Conservation (phyloP, 2,329 filamentous ascomycete genomes). For the Phaeoacremonium minimum region DNA sequence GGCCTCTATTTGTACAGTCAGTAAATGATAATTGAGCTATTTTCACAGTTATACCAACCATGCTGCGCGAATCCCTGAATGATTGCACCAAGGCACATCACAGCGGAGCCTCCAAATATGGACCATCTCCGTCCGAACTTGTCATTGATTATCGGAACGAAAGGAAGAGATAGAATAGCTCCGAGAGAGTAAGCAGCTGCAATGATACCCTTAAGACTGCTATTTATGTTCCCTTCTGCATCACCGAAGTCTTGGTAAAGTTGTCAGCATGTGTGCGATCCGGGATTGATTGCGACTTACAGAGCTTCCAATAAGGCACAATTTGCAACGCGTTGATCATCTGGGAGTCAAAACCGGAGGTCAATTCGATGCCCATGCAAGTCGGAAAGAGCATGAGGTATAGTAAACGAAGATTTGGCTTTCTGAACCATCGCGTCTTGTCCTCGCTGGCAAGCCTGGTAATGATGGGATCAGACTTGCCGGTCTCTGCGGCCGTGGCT, state of each 20-base stretch:
- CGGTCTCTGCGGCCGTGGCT: conserved; percentile 6
- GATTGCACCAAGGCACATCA: conserved; percentile 51
- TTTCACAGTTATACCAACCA: conserved; percentile 19
- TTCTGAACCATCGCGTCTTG: conserved; percentile 48
- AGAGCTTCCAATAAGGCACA: conserved; percentile 26
- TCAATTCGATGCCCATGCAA: conserved; percentile 57
- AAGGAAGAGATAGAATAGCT: conserved; percentile 52
- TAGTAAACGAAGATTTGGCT: conserved; percentile 51
- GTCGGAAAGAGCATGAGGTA: conserved; percentile 56
- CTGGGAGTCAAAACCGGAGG: conserved; percentile 39
- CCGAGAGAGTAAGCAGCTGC: conserved; percentile 57
- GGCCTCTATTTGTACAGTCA: conserved; percentile 26
- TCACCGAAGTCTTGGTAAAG: conserved; percentile 40
- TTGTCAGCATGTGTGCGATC: too few relatives aligned
- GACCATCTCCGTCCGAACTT: conserved; percentile 51
- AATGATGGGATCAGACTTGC: conserved; percentile 14
- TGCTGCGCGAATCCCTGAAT: conserved; percentile 49
- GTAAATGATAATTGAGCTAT: background rate
- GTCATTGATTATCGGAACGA: conserved; percentile 53
- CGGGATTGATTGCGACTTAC: too few relatives aligned
- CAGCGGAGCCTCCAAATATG: conserved; percentile 49
- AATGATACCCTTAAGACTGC: conserved; percentile 48
- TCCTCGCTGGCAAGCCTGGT: conserved; percentile 31
- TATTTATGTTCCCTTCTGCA: conserved; percentile 33
- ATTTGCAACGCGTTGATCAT: conserved; percentile 40